Base-by-base conservation (phyloP, 179 eudicot species). In the Camellia oleifera region DNA sequence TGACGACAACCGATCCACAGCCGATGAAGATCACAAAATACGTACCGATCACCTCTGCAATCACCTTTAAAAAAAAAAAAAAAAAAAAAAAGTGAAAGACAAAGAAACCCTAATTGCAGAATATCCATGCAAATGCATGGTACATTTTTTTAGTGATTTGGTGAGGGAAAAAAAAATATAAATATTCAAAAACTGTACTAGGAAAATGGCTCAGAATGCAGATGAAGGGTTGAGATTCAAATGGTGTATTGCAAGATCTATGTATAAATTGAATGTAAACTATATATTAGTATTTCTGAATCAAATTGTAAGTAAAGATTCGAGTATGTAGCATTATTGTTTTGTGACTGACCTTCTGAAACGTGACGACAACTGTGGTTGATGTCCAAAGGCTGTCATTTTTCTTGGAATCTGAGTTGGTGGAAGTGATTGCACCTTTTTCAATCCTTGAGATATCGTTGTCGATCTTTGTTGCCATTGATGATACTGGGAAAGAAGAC, bases 1-100 rank as follows among this genome's bases (percentile, higher is more conserved):
- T 90, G 52, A 91, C 97, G 12, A 71, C 91, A 18, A 92, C 94
- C 0, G 91, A 80, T 8, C 93, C 98, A 66, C 94, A 92, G 2
- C 98, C 98, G 0, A 90, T 79, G 77, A 94, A 94, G 63, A 91
- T 90, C 69, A 94, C 44, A 60, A 92, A 94, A 78, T 81, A 94
- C 3, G 94, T 92, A 2, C 98, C 98, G 1, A 91, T 74, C 64
- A 84, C 79, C 84, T 94, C 97, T 4, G 98, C 98, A 5, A 94
- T 67, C 75, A 88, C 76, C 98, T 94, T 64, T 3, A 53, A 65
- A 48, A 9, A 11, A n/a, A 11, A 62, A 62, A 48, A 48, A 62
- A 62, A 48, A 48, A 48, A 48, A 6, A 48, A 48, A 48, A 48
- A 48, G 7, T 48, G 52, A 48, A 48, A 48, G 52, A 48, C 7